Evolutionary conservation across 2,329 filamentous ascomycete species (phyloP).

Genomic region (Blastomyces percursus): DNA sequence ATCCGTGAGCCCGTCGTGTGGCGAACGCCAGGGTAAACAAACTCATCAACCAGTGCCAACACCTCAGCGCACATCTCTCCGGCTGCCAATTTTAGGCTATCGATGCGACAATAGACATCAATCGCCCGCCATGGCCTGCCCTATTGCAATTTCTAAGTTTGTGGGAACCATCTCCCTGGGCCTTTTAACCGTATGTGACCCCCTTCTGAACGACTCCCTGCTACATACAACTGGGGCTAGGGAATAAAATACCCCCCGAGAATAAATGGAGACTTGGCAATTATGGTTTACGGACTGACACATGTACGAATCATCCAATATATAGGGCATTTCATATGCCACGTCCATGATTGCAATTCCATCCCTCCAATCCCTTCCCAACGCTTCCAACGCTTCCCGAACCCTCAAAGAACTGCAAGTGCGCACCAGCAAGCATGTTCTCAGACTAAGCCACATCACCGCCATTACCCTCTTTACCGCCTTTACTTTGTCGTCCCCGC

Average conservation of each 20-base stretch:
- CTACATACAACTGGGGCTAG: conserved; percentile 1
- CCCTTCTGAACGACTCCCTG: background rate
- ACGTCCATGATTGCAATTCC: conserved; percentile 68
- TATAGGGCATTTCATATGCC: conserved; percentile 84
- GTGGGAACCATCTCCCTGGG: conserved; percentile 84
- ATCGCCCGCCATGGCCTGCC: conserved; percentile 47
- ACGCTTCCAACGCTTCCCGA: conserved; percentile 57
- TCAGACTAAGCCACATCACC: conserved; percentile 57
- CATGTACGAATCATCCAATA: background rate
- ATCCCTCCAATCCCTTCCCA: conserved; percentile 67
- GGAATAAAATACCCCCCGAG: conserved; percentile 2
- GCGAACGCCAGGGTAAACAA: background rate
- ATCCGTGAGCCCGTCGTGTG: background rate
- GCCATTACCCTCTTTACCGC: conserved; percentile 64
- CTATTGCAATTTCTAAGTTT: conserved; percentile 75
- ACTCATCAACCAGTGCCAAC: background rate
- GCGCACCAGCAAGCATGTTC: conserved; percentile 54
- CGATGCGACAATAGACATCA: background rate
- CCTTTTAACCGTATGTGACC: conserved; percentile 63
- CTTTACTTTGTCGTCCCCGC: conserved; percentile 62
- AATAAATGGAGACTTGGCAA: background rate
- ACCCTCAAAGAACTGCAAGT: conserved; percentile 58
- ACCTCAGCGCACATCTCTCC: background rate
- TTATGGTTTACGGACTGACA: background rate
- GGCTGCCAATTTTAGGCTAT: background rate